phyloP scores from a whole-genome alignment of 176 grass and related monocot genomes.

The Oryza meridionalis region DNA sequence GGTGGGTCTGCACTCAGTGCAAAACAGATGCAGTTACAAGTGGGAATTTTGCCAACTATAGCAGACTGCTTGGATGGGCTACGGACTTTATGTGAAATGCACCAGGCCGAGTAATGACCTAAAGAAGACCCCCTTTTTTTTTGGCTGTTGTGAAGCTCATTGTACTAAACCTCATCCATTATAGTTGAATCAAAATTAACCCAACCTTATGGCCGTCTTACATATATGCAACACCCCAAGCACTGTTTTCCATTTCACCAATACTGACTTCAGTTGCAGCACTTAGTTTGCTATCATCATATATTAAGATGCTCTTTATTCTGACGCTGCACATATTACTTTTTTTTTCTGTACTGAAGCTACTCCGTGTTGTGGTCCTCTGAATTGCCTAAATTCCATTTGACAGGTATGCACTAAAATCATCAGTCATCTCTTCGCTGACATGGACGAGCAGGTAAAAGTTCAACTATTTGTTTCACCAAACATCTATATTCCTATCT shows the following conservation, averaged over 20 bases:
- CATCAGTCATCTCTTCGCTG: conserved; percentile 54
- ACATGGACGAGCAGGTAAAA: conserved; percentile 74
- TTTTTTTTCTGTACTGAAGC: neutral
- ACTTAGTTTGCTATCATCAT: neutral
- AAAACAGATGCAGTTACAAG: conserved; percentile 69
- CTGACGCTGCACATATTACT: neutral
- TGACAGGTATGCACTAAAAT: conserved; percentile 68
- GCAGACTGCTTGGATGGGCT: conserved; percentile 74
- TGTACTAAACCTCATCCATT: neutral
- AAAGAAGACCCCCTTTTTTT: neutral
- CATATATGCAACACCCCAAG: neutral
- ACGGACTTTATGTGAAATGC: conserved; percentile 60
- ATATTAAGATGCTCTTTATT: neutral
- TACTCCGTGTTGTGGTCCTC: neutral
- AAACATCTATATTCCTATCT: neutral
- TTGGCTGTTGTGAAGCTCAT: neutral
- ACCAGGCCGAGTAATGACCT: conserved; percentile 68
- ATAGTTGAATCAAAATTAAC: conserved; percentile 8
- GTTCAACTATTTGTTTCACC: neutral
- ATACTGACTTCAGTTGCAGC: neutral
- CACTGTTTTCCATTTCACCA: neutral
- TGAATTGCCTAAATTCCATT: conserved; percentile 35
- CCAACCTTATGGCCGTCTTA: neutral
- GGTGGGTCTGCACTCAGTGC: conserved; percentile 49
- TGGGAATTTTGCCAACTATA: conserved; percentile 75